Evolutionary conservation across 176 grass and related monocot species (phyloP), one percentile per base, ranked within the genome.

Genomic region (Oryza glumipatula): DNA sequence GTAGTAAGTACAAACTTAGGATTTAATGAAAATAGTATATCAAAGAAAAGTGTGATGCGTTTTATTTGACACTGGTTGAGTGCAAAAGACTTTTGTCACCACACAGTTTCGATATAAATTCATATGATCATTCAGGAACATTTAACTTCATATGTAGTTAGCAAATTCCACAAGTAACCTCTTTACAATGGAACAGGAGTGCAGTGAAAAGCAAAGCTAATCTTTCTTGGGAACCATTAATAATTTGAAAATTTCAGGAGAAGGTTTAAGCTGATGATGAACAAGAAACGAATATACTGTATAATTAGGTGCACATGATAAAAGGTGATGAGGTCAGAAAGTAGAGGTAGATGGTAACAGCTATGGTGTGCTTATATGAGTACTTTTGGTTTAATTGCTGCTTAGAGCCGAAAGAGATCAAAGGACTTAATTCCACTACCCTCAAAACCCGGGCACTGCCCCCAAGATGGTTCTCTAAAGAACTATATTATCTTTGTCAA

Each of bases 361-460:
- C 61, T 78, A 72, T 67, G 73, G 69, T 65, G 69, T 65, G 26
- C 38, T 60, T 88, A 84, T 84, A 89, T 89, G 81, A 71, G 26
- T 83, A 68, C 52, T 89, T 86, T 89, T 81, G 32, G 39, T 72
- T 64, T 80, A 81, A 61, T 83, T 87, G 87, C 84, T 84, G 87
- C 77, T 78, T 92, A 74, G 87, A 61, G 87, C 80, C 44, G 81
- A 89, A 92, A 92, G 91, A 81, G 77, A 92, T 77, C 67, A 89
- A 89, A 89, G 83, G 75, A 65, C 43, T 70, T 35, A 66, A 69
- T 68, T 76, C 91, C 91, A 92, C 87, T 69, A 63, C 69, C 72
- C 91, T 78, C 41, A 90, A 52, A 93, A 93, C 82, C 77, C 73
- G 91, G 91, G 80, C 85, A 74, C 81, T 78, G 84, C 77, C 63